phyloP scores from a whole-genome alignment of 2,329 filamentous ascomycete species.

The Cytospora schulzeri region DNA sequence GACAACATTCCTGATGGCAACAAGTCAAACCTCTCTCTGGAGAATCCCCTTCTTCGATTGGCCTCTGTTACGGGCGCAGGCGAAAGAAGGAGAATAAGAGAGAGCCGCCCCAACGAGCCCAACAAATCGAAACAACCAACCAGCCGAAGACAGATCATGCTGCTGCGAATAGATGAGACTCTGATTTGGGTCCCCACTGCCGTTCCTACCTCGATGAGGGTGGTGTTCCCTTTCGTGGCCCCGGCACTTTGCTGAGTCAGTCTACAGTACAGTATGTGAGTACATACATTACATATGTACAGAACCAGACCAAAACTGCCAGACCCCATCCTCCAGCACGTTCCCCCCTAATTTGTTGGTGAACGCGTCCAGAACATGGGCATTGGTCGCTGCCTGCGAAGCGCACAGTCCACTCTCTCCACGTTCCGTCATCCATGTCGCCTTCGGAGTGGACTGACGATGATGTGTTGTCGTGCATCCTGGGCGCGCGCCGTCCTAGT shows the following conservation, averaged over 20 bases:
- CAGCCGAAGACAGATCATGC: background rate
- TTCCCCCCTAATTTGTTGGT: background rate
- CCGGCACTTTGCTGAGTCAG: slow-evolving; percentile 3
- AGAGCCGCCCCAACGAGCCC: slow-evolving; percentile 3
- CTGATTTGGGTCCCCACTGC: slow-evolving; percentile 5
- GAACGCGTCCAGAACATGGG: background rate
- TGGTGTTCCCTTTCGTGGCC: background rate
- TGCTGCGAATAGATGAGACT: background rate
- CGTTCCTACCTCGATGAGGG: slow-evolving; percentile 10
- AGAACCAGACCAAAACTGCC: too few relatives aligned
- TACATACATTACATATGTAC: too few relatives aligned
- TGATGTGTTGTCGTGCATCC: slow-evolving; percentile 19
- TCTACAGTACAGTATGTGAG: too few relatives aligned
- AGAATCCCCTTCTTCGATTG: background rate
- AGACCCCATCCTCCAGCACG: background rate
- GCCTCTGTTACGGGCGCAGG: background rate
- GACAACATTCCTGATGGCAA: background rate
- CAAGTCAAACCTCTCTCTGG: background rate
- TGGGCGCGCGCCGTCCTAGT: background rate
- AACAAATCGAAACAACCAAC: background rate
- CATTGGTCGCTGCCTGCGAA: slow-evolving; percentile 3
- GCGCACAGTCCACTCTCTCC: background rate
- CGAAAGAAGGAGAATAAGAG: too few relatives aligned
- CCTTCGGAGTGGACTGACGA: slow-evolving; percentile 17
- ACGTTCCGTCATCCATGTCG: slow-evolving; percentile 10